phyloP scores from a whole-genome alignment of 2,329 filamentous ascomycete species.

The Cercospora sp. region DNA sequence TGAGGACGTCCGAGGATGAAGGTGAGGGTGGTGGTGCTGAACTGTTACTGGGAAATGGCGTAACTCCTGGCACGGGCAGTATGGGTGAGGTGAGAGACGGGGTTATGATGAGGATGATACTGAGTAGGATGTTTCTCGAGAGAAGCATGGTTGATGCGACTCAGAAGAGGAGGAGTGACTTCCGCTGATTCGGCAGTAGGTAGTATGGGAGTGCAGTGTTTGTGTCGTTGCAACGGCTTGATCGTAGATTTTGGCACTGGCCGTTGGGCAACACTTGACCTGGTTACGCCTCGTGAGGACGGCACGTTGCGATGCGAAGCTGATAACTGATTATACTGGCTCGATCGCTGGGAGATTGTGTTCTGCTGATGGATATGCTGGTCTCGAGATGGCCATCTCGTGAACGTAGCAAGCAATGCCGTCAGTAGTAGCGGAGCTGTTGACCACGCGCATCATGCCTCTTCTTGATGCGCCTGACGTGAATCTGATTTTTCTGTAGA shows the following conservation, averaged over 20 bases:
- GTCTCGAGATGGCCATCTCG: neutral
- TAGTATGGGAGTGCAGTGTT: neutral
- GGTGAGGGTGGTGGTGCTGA: neutral
- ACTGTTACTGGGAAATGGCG: neutral
- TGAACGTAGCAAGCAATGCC: neutral
- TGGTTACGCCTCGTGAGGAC: neutral
- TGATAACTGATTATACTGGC: neutral
- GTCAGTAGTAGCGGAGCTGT: neutral
- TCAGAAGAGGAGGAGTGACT: neutral
- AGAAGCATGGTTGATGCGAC: neutral
- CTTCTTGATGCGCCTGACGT: neutral
- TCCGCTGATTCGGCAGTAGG: neutral
- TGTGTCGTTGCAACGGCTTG: neutral
- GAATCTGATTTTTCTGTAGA: neutral
- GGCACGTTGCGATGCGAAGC: neutral
- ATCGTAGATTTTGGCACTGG: neutral
- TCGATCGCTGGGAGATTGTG: neutral
- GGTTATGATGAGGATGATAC: neutral
- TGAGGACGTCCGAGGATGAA: neutral
- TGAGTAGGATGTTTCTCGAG: neutral
- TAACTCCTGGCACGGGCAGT: neutral
- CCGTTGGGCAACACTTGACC: neutral
- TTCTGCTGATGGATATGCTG: neutral
- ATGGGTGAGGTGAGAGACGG: neutral
- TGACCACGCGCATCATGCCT: neutral